Evolutionary conservation across 2,329 filamentous ascomycete species (phyloP), one percentile per base, ranked within the genome.

Genomic region (Magnaporthiopsis poae): DNA sequence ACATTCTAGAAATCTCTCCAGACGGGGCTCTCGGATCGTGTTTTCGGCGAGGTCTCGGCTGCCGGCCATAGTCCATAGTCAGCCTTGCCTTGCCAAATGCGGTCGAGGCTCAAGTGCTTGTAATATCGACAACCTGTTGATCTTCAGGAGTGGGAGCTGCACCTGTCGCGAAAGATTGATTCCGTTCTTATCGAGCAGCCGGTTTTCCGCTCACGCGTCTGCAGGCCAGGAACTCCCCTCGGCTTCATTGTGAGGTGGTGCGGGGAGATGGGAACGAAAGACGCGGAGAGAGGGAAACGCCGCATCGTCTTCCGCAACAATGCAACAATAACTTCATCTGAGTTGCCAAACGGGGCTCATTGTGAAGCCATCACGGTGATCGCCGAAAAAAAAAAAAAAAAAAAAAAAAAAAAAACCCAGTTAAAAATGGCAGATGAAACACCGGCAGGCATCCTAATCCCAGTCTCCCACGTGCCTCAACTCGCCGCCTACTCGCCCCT

Each of bases 401-500:
- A 36, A 7, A 2, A 7, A 1, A 56, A n/a, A n/a, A 56, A 25
- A 56, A 56, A 4, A n/a, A 1, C 21, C 18, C 46, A 25, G 46
- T 56, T 56, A 56, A 25, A 25, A 56, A 56, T 56, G 46, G 46
- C 46, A 56, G 46, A 21, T 21, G 46, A 56, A 56, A 25, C 46
- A 52, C 18, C 46, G 5, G 3, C 46, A 15, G 13, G 18, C 46
- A 18, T 8, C 46, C 46, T 52, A 25, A 56, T 64, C 1, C 63
- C 63, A 5, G 15, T 13, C 39, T 56, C 63, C 3, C 5, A 13
- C n/a, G 63, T 39, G 3, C 13, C 13, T 18, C 27, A 46, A 21
- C 59, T 64, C 52, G 63, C 63, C 3, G 18, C n/a, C 27, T 64
- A 64, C 29, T 64, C 63, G 15, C 39, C 52, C 13, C n/a, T 56